phyloP scores from a whole-genome alignment of 192 early-diverging fungal species.

The Linnemannia exigua region DNA sequence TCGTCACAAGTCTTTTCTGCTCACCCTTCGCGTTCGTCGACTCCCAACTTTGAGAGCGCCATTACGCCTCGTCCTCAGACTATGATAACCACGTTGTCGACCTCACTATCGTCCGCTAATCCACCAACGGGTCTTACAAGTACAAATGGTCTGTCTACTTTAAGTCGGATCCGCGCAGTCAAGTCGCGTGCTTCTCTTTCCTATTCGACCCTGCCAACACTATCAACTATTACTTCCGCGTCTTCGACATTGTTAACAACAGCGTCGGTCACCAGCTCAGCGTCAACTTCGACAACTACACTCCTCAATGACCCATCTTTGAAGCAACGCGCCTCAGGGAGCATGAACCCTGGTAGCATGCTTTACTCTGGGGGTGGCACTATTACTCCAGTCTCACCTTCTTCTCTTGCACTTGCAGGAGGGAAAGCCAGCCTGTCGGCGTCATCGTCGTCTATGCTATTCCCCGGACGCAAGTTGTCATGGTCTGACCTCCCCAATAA shows the following conservation, averaged over 20 bases:
- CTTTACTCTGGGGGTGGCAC: not conserved
- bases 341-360: not conserved
- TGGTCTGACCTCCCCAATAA: constrained; percentile 1
- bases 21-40: too few relatives aligned
- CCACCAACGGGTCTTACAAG: not conserved
- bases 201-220: constrained; percentile 19
- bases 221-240: not conserved
- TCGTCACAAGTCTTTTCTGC: not conserved
- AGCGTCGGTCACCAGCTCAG: not conserved
- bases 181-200: constrained; percentile 45
- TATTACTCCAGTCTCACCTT: not conserved
- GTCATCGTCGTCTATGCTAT: not conserved
- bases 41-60: not conserved
- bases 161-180: constrained; percentile 21
- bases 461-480: not conserved
- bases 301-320: not conserved
- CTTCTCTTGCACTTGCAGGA: not conserved
- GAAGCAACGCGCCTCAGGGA: not conserved
- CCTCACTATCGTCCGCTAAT: not conserved
- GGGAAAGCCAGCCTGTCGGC: not conserved
- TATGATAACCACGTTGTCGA: not conserved
- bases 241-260: not conserved
- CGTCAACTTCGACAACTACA: not conserved
- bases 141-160: not conserved
- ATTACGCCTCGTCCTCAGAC: not conserved